Percentiles rank a stretch among this genome's conserved stretches.
Conservation (phyloP, 257 asterid species). For the Orobanche coerulescens region DNA sequence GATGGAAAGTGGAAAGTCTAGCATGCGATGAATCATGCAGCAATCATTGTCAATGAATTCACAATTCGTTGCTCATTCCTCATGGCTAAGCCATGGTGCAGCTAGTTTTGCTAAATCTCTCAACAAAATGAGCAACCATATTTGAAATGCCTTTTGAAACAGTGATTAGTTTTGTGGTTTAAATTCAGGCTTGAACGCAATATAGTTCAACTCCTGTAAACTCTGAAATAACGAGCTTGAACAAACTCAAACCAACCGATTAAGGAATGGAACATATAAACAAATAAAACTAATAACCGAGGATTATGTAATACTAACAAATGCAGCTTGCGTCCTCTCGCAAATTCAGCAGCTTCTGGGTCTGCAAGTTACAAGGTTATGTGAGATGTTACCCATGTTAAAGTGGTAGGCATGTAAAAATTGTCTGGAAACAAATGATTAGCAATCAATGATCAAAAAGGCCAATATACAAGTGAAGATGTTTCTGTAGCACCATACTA, state of each 20-base stretch:
- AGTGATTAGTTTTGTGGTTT: conserved; percentile 9
- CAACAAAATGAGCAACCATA: conserved; percentile 1
- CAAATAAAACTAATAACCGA: conserved; percentile 10
- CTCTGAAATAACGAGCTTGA: conserved; percentile 15
- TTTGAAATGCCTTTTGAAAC: not conserved
- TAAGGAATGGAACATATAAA: conserved; percentile 5
- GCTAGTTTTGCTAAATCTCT: not conserved
- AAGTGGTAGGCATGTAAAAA: not conserved
- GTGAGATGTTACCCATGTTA: conserved; percentile 4
- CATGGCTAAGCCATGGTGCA: conserved; percentile 6
- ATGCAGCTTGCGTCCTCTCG: conserved; percentile 77
- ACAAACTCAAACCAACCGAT: conserved; percentile 12
- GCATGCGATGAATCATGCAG: not conserved
- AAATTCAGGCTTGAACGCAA: conserved; percentile 7
- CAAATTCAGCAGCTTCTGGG: conserved; percentile 73
- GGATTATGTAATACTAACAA: conserved; percentile 53
- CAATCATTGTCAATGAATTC: not conserved
- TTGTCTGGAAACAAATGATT: conserved; percentile 10
- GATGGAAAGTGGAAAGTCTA: not conserved
- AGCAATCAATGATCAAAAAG: conserved; percentile 11
- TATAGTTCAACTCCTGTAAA: conserved; percentile 6
- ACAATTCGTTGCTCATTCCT: not conserved
- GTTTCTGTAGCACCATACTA: conserved; percentile 16
- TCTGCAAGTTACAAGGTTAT: conserved; percentile 46
- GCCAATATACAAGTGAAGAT: conserved; percentile 4